Conservation (phyloP, 169 alveolate genomes). For the Toxoplasma gondii region DNA sequence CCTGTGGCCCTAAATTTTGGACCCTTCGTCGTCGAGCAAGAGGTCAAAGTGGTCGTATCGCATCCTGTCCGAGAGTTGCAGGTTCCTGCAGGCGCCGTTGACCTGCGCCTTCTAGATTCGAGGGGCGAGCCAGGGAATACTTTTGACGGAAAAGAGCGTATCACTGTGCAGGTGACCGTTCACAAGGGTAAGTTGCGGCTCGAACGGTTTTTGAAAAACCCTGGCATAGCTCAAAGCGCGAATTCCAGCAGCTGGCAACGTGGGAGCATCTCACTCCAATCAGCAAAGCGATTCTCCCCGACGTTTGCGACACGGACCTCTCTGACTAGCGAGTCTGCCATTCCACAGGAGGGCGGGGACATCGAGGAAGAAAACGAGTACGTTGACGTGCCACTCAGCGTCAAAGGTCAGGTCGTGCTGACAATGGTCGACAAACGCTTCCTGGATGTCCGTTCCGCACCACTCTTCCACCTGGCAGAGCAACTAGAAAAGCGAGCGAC, state of each 20-base stretch:
- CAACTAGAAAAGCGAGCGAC: not conserved
- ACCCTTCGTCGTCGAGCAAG: not conserved
- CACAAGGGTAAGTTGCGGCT: not conserved
- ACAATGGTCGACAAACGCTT: conserved; percentile 16
- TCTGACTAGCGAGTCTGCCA: too few relatives aligned
- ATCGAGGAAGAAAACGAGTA: not conserved
- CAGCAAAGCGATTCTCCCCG: not conserved
- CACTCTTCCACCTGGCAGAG: not conserved
- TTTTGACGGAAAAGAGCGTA: not conserved
- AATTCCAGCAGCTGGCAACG: not conserved
- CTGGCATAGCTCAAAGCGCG: not conserved
- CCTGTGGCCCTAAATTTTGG: not conserved
- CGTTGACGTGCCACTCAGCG: not conserved
- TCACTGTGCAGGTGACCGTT: not conserved
- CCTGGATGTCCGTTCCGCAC: not conserved
- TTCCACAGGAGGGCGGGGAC: not conserved
- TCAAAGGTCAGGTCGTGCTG: not conserved
- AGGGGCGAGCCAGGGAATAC: not conserved
- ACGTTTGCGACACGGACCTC: not conserved
- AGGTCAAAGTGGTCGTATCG: not conserved
- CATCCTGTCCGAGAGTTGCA: not conserved
- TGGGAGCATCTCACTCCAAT: not conserved
- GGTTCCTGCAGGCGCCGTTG: not conserved
- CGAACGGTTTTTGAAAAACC: not conserved
- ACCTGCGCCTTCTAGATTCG: not conserved